Evolutionary conservation across 345 rosid genomes (phyloP), one percentile per base, ranked within the genome.

Genomic region (Hibiscus syriacus): DNA sequence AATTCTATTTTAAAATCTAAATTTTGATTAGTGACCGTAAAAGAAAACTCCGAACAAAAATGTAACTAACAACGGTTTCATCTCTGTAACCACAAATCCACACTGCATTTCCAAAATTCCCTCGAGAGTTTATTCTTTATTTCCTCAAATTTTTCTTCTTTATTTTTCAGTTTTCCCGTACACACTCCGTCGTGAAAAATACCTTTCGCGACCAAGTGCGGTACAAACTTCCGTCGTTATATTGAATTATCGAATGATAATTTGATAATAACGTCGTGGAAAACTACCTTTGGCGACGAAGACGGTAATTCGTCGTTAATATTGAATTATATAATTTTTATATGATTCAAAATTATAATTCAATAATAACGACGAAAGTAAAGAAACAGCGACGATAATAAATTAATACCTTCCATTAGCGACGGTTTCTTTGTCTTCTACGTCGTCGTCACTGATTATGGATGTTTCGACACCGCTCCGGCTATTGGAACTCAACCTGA

Each of bases 401-500:
- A n/a, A n/a, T n/a, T n/a, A n/a, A 19, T 2, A 8, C 12, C 55
- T n/a, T n/a, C n/a, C n/a, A 49, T 45, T 3, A 36, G 3, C 6
- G 8, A 5, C 50, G 4, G 50, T 46, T 14, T 46, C 16, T 46
- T 5, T 17, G 16, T 22, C 7, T 50, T 14, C 55, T n/a, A n/a
- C n/a, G n/a, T n/a, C n/a, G 4, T n/a, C 0, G 5, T 48, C 16
- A 23, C 11, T 8, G 2, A 19, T 2, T 20, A 52, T 85, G 90
- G 76, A 86, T n/a, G 67, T 80, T 55, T 66, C 83, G 46, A 74
- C 74, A 1, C 83, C 96, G 4, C 88, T 88, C 71, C 96, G 88
- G 58, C 72, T 88, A 25, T 66, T 92, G 55, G 97, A 92, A 50
- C 80, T 92, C 34, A 90, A 88, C 62, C 62, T 92, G 48, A 90